Percentiles rank a stretch among this genome's conserved stretches.
Evolutionary conservation across 2,329 filamentous ascomycete species (phyloP).

Genomic region (Colletotrichum melonis): DNA sequence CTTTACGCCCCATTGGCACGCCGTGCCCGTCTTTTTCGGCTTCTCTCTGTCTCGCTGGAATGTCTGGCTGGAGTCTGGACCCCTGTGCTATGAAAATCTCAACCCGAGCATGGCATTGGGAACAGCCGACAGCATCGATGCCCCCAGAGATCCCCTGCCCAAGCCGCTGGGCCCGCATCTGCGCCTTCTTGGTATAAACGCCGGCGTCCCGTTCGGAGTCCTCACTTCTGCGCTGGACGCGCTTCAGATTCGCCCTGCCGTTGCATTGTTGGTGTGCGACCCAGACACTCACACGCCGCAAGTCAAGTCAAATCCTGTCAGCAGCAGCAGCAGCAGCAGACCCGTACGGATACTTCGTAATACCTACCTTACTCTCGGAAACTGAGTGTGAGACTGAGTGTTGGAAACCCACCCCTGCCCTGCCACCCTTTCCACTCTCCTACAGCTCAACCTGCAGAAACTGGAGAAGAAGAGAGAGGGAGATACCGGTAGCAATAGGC

Average conservation of each 20-base stretch:
- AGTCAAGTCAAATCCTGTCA: neutral
- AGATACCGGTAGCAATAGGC: neutral
- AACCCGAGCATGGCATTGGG: conserved; percentile 1
- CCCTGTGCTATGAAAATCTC: conserved; percentile 22
- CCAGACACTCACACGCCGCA: neutral
- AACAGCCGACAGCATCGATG: conserved; percentile 8
- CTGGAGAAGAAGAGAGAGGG: neutral
- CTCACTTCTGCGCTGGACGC: conserved; percentile 12
- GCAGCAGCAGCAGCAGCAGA: neutral
- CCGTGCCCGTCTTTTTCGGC: neutral
- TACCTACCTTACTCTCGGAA: neutral
- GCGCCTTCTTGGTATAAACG: conserved; percentile 35
- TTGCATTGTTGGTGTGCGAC: conserved; percentile 24
- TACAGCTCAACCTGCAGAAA: neutral
- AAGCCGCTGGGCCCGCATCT: conserved; percentile 26
- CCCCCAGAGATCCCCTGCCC: conserved; percentile 29
- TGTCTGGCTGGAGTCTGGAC: neutral
- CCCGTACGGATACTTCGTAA: neutral
- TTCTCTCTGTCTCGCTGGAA: neutral
- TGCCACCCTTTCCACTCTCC: conserved; percentile 13
- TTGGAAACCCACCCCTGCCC: conserved; percentile 21
- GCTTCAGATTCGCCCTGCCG: conserved; percentile 5
- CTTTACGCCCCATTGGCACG: neutral
- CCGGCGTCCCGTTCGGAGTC: conserved; percentile 24
- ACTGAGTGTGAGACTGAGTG: neutral